Evolutionary conservation across 2,329 filamentous ascomycete genomes (phyloP), one percentile per base, ranked within the genome.

Genomic region (Ceratocystis lukuohia): DNA sequence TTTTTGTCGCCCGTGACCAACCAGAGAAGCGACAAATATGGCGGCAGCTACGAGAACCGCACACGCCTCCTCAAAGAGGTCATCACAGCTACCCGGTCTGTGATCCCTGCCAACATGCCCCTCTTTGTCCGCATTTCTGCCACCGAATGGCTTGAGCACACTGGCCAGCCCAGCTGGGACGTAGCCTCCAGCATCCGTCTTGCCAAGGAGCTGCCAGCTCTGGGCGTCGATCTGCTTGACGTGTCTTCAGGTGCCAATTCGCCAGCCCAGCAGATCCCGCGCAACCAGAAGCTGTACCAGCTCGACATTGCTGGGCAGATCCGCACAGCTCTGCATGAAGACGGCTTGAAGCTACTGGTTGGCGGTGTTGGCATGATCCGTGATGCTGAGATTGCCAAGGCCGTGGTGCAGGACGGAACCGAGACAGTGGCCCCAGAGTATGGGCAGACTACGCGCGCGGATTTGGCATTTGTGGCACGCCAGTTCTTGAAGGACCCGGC

Each of bases 401-500:
- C 75, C 0, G 76, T 80, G 70, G 83, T 77, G 67, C 87, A 85
- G 72, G 76, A 78, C 66, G 71, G 63, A 67, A 74, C 77, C 69
- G 69, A 74, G 76, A 69, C 71, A 85, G 73, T 78, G 4, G 75
- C 76, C 62, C 73, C 74, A 65, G 76, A 77, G 71, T 65, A 75
- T 2, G 77, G 77, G 5, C 72, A 71, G 63, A 71, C 68, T 70
- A 72, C 80, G 17, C 76, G 78, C 72, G 83, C 82, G 0, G 91
- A 96, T 72, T 74, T 92, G n/a, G 84, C 87, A 0, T 80, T 93
- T 20, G 80, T 88, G 1, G 92, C 84, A 0, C 80, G 90, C 66
- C 87, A 88, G 72, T 94, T 94, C 75, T 80, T 95, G 76, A 84
- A 90, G 74, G 90, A 96, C 72, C 88, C 91, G 0, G 86, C 89